These are phyloP conservation scores for Urochloa ruziziensis DNA, from an alignment of 176 grass and related monocot species.

Conservation along the genomic window DNA sequence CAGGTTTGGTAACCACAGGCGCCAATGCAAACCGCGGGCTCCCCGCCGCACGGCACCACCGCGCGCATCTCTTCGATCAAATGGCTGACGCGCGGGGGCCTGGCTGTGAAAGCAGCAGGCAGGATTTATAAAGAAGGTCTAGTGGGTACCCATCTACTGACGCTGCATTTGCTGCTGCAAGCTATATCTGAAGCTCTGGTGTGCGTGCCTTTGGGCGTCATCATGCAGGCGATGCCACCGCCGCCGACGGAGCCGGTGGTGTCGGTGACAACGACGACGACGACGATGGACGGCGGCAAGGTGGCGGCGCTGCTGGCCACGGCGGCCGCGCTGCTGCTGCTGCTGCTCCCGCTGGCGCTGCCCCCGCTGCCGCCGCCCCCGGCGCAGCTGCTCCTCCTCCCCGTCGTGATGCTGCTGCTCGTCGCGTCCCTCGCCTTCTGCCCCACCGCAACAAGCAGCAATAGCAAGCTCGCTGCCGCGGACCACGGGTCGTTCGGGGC, in stretches of 20 bases:
- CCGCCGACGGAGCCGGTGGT: not conserved
- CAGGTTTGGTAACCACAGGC: not conserved
- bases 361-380: constrained; percentile 62
- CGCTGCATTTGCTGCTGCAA: no score
- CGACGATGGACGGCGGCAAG: constrained; percentile 18
- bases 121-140: not conserved
- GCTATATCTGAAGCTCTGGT: not conserved
- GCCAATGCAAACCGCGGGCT: constrained; percentile 14
- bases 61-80: no score
- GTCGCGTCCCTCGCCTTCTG: constrained; percentile 54
- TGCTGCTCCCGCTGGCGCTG: constrained; percentile 58
- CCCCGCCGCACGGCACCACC: not conserved
- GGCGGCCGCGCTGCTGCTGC: constrained; percentile 39
- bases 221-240: not conserved
- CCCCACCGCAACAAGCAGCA: not conserved
- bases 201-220: not conserved
- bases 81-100: not conserved
- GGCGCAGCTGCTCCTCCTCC: constrained; percentile 47
- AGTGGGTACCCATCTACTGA: not conserved
- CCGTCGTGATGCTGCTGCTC: constrained; percentile 50
- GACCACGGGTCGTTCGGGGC: not conserved
- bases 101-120: not conserved
- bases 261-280: not conserved
- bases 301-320: constrained; percentile 17
- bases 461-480: not conserved